Base-by-base conservation (phyloP, 1,139 yeast genomes). In the Saccharomyces hybrid region DNA sequence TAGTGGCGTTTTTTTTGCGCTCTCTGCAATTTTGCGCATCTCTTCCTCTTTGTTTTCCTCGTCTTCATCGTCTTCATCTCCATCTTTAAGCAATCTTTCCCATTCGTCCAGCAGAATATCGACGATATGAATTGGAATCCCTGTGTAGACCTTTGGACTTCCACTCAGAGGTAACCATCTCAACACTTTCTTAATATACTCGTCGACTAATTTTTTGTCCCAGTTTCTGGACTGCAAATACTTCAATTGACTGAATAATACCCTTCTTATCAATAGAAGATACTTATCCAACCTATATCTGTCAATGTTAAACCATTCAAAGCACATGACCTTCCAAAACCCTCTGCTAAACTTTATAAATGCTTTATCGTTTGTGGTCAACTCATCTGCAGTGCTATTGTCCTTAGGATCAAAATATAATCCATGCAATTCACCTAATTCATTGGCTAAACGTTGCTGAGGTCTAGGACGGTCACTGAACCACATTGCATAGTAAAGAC, bases 401-500 rank as follows among this genome's bases (percentile, higher is more conserved):
- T 62, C 64, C 3, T 53, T 54, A 27, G 54, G 59, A 38, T 62
- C 55, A 29, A 63, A 61, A 48, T 64, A 68, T 23, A 62, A 75
- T 28, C 62, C 53, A 57, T 78, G 79, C 50, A 93, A 74, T 51
- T 73, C 77, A 0, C 95, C 96, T 58, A 93, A 75, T 51, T 81
- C 82, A 53, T 78, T 81, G 2, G 97, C 96, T 48, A 93, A 75
- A 56, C 84, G 75, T 70, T 90, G 96, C 72, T 93, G 99, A 29
- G 96, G 95, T 62, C 85, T 78, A 31, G 97, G 95, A 64, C 95
- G 81, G 71, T 93, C 99, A 67, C 96, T 82, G 72, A 86, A 89
- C 99, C 99, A 93, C 96, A 93, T 88, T 29, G 89, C 83, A 69
- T 78, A 93, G 71, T 86, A 93, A 51, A 93, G 77, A 8, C 98